phyloP scores from a whole-genome alignment of 2,329 filamentous ascomycete species.

The Epichloe hybrida region DNA sequence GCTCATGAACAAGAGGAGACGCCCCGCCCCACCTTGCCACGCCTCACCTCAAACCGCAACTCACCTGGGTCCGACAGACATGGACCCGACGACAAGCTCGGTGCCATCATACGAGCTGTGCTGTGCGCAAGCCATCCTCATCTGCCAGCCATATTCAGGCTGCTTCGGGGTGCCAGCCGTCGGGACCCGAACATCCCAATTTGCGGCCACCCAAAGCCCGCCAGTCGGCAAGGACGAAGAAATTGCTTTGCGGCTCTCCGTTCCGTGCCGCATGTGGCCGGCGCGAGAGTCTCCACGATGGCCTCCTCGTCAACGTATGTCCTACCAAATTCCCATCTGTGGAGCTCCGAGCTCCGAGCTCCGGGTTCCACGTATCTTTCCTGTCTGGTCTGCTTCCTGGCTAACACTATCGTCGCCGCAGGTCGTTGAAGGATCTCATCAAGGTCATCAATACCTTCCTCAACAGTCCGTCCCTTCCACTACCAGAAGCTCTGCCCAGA shows the following conservation, averaged over 20 bases:
- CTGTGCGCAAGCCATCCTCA: not conserved
- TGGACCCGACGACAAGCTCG: no score
- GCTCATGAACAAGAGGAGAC: no score
- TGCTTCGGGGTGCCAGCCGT: no score
- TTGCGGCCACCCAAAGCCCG: not conserved
- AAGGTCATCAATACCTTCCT: slow-evolving; percentile 42
- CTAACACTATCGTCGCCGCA: slow-evolving; percentile 17
- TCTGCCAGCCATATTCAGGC: not conserved
- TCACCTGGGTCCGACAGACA: no score
- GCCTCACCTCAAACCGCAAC: no score
- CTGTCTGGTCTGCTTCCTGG: slow-evolving; percentile 7
- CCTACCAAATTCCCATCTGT: not conserved
- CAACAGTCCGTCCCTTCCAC: slow-evolving; percentile 38
- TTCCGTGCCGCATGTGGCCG: slow-evolving; percentile 1
- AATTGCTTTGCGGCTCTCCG: not conserved
- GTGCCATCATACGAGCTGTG: no score
- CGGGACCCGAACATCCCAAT: not conserved
- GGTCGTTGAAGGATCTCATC: slow-evolving; percentile 46
- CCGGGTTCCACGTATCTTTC: not conserved
- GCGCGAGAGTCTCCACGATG: slow-evolving; percentile 7
- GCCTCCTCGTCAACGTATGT: slow-evolving; percentile 15
- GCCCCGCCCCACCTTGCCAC: no score
- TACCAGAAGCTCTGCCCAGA: slow-evolving; percentile 50
- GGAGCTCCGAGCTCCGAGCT: not conserved
- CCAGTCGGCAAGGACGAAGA: not conserved